phyloP scores from a whole-genome alignment of 2,329 filamentous ascomycete species.

The Hypoxylon sp. region DNA sequence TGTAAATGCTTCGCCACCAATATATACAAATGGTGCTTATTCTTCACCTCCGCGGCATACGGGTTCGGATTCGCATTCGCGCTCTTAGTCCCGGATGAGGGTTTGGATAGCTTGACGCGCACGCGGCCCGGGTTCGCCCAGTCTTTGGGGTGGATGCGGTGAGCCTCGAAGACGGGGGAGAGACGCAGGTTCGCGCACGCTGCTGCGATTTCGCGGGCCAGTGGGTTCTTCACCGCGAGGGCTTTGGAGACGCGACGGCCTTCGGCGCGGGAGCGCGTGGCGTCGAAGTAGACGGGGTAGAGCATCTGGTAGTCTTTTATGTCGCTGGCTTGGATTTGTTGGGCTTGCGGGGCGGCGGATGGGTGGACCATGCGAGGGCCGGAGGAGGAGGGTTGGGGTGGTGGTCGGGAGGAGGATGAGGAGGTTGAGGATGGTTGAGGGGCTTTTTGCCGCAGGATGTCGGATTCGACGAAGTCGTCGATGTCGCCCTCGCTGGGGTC shows the following conservation, averaged over 20 bases:
- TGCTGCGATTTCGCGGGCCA: conserved; percentile 90
- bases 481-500: conserved; percentile 93
- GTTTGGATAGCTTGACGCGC: conserved; percentile 78
- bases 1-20: conserved; percentile 83
- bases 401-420: conserved; percentile 48
- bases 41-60: conserved; percentile 67
- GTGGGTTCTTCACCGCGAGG: conserved; percentile 84
- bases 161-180: conserved; percentile 86
- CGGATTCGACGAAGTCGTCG: conserved; percentile 71
- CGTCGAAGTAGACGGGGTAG: conserved; percentile 97
- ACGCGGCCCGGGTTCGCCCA: conserved; percentile 97
- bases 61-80: conserved; percentile 26
- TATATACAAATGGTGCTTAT: conserved; percentile 89
- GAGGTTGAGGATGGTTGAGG: conserved; percentile 6
- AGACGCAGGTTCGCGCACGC: conserved; percentile 82
- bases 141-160: conserved; percentile 94
- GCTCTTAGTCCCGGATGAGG: conserved; percentile 34
- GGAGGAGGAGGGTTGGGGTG: conserved; percentile 45
- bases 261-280: conserved; percentile 78
- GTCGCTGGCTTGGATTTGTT: conserved; percentile 64
- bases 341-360: conserved; percentile 51
- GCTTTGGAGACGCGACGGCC: conserved; percentile 82
- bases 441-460: conserved; percentile 65
- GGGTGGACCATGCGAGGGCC: conserved; percentile 55
- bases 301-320: conserved; percentile 88